These are phyloP conservation scores for Quercus cerris DNA, from an alignment of 306 rosid species.

Conservation along the genomic window DNA sequence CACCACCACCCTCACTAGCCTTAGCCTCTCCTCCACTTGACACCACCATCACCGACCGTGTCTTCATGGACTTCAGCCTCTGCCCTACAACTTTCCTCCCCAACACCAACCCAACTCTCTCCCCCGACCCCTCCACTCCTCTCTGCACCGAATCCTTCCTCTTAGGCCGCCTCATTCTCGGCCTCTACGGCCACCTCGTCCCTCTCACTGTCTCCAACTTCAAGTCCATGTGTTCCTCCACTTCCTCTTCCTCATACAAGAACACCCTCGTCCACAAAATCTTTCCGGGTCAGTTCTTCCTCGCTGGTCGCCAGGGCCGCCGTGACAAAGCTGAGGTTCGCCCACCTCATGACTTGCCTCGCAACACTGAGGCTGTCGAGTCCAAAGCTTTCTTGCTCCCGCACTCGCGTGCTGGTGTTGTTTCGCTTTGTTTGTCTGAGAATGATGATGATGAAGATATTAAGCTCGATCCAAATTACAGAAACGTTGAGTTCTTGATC, in stretches of 20 bases:
- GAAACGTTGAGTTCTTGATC: slow-evolving; percentile 79
- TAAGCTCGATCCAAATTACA: slow-evolving; percentile 63
- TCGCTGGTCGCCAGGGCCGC: slow-evolving; percentile 82
- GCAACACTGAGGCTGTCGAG: slow-evolving; percentile 68
- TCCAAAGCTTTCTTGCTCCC: slow-evolving; percentile 55
- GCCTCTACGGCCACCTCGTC: slow-evolving; percentile 78
- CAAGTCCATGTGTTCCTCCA: slow-evolving; percentile 63
- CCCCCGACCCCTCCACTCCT: slow-evolving; percentile 35
- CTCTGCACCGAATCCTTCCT: slow-evolving; percentile 74
- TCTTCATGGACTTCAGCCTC: slow-evolving; percentile 87
- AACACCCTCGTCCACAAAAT: slow-evolving; percentile 71
- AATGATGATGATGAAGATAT: slow-evolving; percentile 76
- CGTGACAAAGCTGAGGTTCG: slow-evolving; percentile 85
- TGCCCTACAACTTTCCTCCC: slow-evolving; percentile 75
- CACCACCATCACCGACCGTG: slow-evolving; percentile 84
- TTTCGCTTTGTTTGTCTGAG: slow-evolving; percentile 75
- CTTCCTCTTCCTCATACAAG: slow-evolving; percentile 54
- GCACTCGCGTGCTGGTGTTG: slow-evolving; percentile 70
- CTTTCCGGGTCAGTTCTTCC: slow-evolving; percentile 73
- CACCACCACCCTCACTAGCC: background rate
- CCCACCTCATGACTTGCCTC: slow-evolving; percentile 48
- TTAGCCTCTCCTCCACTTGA: slow-evolving; percentile 22
- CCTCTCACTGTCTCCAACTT: slow-evolving; percentile 79
- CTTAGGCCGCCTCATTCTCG: slow-evolving; percentile 74
- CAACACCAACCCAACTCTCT: slow-evolving; percentile 11